Evolutionary conservation across 2,329 filamentous ascomycete species (phyloP).

Genomic region (Hymenoscyphus linearis): DNA sequence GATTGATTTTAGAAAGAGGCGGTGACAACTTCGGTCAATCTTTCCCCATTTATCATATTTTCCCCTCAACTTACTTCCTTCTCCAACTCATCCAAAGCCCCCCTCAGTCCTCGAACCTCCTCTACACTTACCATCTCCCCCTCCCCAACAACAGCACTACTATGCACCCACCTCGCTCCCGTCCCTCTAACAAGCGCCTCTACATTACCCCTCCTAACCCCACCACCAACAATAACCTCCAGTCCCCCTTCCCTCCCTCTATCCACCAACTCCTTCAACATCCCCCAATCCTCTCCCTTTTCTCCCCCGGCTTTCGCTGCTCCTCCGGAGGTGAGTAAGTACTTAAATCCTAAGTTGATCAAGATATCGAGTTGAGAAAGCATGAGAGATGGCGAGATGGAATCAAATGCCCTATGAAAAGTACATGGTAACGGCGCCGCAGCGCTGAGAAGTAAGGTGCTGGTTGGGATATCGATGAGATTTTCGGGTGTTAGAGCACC

Average conservation of each 20-base stretch:
- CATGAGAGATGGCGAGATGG: conserved; percentile 24
- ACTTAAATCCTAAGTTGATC: conserved; percentile 37
- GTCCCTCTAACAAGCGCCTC: conserved; percentile 28
- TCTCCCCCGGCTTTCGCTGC: conserved; percentile 17
- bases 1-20: not conserved
- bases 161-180: conserved; percentile 37
- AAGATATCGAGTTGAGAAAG: conserved; percentile 10
- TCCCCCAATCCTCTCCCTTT: not conserved
- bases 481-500: conserved; percentile 37
- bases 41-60: not conserved
- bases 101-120: conserved; percentile 21
- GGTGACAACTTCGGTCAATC: not conserved
- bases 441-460: conserved; percentile 36
- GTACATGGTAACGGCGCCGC: conserved; percentile 42
- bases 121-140: conserved; percentile 28
- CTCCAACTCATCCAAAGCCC: not conserved
- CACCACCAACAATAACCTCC: conserved; percentile 45
- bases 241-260: conserved; percentile 30
- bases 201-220: conserved; percentile 42
- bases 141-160: conserved; percentile 36
- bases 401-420: conserved; percentile 51
- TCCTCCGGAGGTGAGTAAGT: conserved; percentile 46
- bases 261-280: conserved; percentile 31
- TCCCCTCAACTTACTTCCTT: not conserved
- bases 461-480: conserved; percentile 38